Evolutionary conservation across 164 flowering plant genomes (phyloP).

Genomic region (Cinnamomum micranthum): DNA sequence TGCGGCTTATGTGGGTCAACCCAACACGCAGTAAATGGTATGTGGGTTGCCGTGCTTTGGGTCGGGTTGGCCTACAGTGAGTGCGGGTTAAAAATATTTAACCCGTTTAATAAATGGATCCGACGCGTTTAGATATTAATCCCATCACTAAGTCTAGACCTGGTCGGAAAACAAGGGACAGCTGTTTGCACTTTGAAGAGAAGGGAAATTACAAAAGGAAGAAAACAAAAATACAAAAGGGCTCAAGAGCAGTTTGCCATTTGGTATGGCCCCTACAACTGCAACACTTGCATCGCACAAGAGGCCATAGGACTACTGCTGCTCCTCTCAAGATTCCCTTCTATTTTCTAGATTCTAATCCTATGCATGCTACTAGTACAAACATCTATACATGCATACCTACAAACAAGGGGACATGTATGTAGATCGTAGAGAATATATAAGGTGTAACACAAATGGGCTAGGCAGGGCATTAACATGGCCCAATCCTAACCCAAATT

Average conservation of each 20-base stretch:
- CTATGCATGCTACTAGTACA: background rate
- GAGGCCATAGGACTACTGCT: background rate
- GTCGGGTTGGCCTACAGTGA: background rate
- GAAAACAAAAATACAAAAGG: no score
- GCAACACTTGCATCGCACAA: background rate
- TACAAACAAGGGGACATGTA: background rate
- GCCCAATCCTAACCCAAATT: background rate
- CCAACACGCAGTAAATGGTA: no score
- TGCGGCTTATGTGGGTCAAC: no score
- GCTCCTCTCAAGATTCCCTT: background rate
- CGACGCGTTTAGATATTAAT: no score
- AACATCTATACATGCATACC: background rate
- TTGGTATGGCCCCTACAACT: slow-evolving; percentile 11
- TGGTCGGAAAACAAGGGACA: slow-evolving; percentile 6
- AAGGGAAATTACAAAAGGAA: no score
- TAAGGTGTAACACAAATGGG: background rate
- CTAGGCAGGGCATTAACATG: no score
- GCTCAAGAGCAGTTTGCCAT: background rate
- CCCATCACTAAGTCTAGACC: background rate
- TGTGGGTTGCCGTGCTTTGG: no score
- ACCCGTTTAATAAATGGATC: no score
- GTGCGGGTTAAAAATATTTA: no score
- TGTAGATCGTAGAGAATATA: background rate
- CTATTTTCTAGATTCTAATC: background rate
- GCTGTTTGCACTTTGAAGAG: background rate